Conservation (phyloP, 495 filamentous ascomycete genomes). For the Neurospora sp. region DNA sequence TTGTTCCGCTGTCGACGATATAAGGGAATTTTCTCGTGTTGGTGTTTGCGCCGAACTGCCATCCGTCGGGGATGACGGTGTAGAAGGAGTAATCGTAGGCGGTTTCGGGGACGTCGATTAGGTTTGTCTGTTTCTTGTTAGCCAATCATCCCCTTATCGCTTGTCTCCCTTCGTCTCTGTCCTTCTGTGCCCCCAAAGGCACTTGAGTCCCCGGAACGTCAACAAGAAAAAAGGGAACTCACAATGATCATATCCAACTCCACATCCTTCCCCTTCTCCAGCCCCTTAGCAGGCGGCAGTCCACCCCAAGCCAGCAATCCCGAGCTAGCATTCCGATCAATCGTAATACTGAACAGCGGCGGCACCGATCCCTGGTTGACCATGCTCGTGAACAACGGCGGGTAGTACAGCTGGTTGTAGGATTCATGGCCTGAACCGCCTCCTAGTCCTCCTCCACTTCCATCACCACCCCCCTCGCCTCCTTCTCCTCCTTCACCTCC, state of each 20-base stretch:
- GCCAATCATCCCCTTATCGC: too few relatives aligned
- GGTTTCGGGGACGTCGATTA: constrained; percentile 15
- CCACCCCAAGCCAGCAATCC: constrained; percentile 47
- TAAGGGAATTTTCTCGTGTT: constrained; percentile 28
- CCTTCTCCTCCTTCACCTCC: background rate
- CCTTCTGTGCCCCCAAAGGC: too few relatives aligned
- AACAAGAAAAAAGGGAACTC: too few relatives aligned
- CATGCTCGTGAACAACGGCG: constrained; percentile 49
- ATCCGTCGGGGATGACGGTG: constrained; percentile 31
- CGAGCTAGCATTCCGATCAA: constrained; percentile 27
- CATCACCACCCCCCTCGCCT: background rate
- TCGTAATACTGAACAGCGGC: constrained; percentile 46
- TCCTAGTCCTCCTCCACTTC: constrained; percentile 3
- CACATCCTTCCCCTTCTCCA: constrained; percentile 18
- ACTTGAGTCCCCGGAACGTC: too few relatives aligned
- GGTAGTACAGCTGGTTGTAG: constrained; percentile 34
- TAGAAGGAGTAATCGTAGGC: constrained; percentile 31
- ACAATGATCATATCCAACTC: constrained; percentile 32
- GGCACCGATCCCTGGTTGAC: constrained; percentile 39
- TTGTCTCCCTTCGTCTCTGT: too few relatives aligned
- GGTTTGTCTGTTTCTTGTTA: constrained; percentile 12
- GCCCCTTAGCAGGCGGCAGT: constrained; percentile 23
- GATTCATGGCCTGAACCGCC: constrained; percentile 18
- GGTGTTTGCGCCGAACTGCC: constrained; percentile 22
- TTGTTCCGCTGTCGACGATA: constrained; percentile 40